A percentile compares a stretch with the other conserved stretches of the same genome.
These are phyloP conservation scores for Galeopsis tetrahit DNA, from an alignment of 257 asterid species.

Conservation along the genomic window DNA sequence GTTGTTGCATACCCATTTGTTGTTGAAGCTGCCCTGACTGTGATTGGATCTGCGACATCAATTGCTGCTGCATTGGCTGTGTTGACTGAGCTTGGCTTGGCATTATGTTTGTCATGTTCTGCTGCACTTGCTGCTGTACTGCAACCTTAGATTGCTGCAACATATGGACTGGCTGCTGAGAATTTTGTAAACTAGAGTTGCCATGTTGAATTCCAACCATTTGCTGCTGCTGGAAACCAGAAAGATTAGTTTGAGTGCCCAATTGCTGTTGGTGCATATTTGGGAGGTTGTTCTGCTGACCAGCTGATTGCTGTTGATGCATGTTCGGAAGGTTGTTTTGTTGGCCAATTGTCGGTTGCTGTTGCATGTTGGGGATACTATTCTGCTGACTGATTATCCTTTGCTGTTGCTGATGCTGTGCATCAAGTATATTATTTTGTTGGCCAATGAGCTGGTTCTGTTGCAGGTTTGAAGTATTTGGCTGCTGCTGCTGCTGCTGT, in stretches of 20 bases:
- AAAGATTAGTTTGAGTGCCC: constrained; percentile 64
- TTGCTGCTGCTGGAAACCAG: constrained; percentile 88
- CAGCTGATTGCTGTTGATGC: constrained; percentile 74
- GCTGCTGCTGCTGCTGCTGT: constrained; percentile 78
- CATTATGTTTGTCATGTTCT: constrained; percentile 55
- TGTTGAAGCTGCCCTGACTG: constrained; percentile 87
- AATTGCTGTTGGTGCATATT: constrained; percentile 81
- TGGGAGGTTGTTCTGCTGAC: constrained; percentile 73
- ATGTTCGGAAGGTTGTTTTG: constrained; percentile 74
- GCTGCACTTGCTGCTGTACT: constrained; percentile 85
- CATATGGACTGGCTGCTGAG: constrained; percentile 76
- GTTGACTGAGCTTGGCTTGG: constrained; percentile 78
- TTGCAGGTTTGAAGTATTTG: constrained; percentile 65
- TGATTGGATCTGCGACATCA: constrained; percentile 86
- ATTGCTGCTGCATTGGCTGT: constrained; percentile 78
- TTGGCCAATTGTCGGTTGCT: constrained; percentile 68
- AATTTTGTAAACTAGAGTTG: constrained; percentile 60
- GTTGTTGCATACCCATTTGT: constrained; percentile 77
- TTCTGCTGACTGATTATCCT: constrained; percentile 83
- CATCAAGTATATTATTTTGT: constrained; percentile 67
- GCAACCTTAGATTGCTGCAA: constrained; percentile 73
- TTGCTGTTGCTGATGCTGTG: constrained; percentile 68
- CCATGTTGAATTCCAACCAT: constrained; percentile 79
- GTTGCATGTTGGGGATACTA: constrained; percentile 67
- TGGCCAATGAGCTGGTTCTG: constrained; percentile 81